Evolutionary conservation across 805 yeast species (phyloP), one percentile per base, ranked within the genome.

Genomic region (Kodamaea sagamina): DNA sequence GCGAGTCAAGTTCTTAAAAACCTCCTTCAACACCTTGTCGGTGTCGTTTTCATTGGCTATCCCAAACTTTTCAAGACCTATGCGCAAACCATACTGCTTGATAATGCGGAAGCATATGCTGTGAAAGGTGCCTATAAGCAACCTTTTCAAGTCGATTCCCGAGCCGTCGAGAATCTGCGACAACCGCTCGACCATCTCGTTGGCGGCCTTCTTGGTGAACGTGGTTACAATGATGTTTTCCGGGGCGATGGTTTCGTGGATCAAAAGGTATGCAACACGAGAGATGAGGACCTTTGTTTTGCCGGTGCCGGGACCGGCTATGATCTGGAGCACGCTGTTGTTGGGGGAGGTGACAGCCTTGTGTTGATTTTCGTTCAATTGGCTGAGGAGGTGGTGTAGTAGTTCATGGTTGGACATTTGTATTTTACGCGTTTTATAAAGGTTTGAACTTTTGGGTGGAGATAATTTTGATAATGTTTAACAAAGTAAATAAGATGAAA

Each of bases 181-280:
- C 13, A 92, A 62, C 32, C 98, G 70, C 24, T 79, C 84, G 9
- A 69, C 64, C 86, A 92, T 83, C 63, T 92, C 98, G 41, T 72
- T 76, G 1, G 97, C 95, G 0, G 99, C 98, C 54, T 86, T 87
- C 53, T 87, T 86, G 9, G 98, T 92, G 67, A 92, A 92, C 0
- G 98, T 90, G 4, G 97, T 88, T 15, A 90, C 93, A 1, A 92
- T 76, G 13, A 93, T 74, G 36, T 75, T 65, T 25, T 72, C 68
- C 0, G 97, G 90, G 1, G 71, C 67, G 0, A 86, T 61, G 1
- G 72, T 62, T 26, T 76, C 70, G 6, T 74, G 60, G 3, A 77
- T 46, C 6, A 90, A 51, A 21, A 90, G 65, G 53, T 81, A 77
- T 0, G 90, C 90, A 7, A 90, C 93, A 35, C 97, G 69, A 1